Evolutionary conservation across 1,284 basidiomycete species (phyloP), one percentile per base, ranked within the genome.

Genomic region (Crucibulum cyathiforme): DNA sequence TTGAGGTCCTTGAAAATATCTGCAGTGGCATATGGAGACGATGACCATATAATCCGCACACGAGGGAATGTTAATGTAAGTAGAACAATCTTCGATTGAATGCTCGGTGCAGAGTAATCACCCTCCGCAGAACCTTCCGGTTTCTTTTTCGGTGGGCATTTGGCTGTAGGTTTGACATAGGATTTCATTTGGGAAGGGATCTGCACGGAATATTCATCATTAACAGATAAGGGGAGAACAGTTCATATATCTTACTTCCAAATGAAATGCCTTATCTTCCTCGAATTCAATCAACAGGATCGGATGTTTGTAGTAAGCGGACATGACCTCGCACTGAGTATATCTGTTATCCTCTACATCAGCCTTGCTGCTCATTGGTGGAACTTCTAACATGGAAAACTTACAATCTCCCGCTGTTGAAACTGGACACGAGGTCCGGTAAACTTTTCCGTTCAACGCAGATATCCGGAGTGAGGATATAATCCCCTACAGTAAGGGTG

Each of bases 221-320:
- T 13, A 49, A 51, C 5, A 53, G 2, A 37, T 37, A 8, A 13
- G 9, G n/a, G 36, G 38, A 7, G 19, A 52, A 15, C 43, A 31
- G n/a, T 31, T 36, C 41, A 43, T 60, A 19, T 37, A 13, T 74
- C 83, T 60, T 69, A 94, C 95, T 74, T 94, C 89, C 12, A 98
- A 82, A 0, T 94, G 93, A 74, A 98, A 99, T 0, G 94, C 89
- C 70, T 97, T 98, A 75, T 98, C 93, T 75, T 98, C 95, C 69
- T 98, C 97, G 67, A 99, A 99, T 72, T 99, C 97, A 69, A 99
- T 98, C n/a, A 99, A 83, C 13, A 99, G 80, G 56, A 99, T 87
- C 0, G 96, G 96, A 47, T 93, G 90, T 77, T 96, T 96, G 78
- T 98, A 99, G 73, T 98, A 92, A 6, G 92, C 90, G 0, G 92